Percentiles rank a stretch among this genome's conserved stretches.
These are phyloP conservation scores for Escovopsis sp. DNA, from an alignment of 2,329 filamentous ascomycete genomes.

Conservation along the genomic window DNA sequence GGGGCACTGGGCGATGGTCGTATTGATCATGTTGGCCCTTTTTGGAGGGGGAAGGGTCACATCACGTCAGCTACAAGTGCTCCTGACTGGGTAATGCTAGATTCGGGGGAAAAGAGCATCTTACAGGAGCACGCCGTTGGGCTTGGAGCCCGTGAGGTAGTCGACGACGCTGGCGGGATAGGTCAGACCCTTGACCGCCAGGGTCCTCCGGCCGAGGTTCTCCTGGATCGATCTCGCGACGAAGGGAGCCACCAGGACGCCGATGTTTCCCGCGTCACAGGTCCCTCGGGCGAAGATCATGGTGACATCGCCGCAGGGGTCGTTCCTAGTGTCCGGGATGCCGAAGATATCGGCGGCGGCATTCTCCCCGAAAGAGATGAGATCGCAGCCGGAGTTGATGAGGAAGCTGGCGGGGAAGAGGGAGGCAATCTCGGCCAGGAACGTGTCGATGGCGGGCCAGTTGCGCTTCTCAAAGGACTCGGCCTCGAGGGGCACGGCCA, in stretches of 20 bases:
- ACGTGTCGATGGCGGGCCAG: conserved; percentile 5
- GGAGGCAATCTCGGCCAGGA: conserved; percentile 4
- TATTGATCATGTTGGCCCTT: conserved; percentile 19
- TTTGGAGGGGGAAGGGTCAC: neutral
- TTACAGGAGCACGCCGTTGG: conserved; percentile 12
- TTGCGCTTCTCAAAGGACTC: neutral
- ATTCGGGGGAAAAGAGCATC: neutral
- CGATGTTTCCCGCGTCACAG: conserved; percentile 17
- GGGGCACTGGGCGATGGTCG: conserved; percentile 16
- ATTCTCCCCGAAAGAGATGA: conserved; percentile 6
- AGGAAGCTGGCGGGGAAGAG: conserved; percentile 7
- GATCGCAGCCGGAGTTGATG: conserved; percentile 6
- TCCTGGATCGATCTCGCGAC: conserved; percentile 12
- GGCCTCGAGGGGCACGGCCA: conserved; percentile 4
- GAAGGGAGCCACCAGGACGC: conserved; percentile 14
- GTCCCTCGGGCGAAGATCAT: conserved; percentile 17
- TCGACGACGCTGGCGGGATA: conserved; percentile 15
- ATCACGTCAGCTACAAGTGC: too few species aligned
- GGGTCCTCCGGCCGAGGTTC: conserved; percentile 4
- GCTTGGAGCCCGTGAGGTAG: conserved; percentile 11
- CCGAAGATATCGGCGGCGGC: conserved; percentile 5
- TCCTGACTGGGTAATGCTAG: neutral
- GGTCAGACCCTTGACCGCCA: conserved; percentile 14
- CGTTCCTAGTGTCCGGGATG: conserved; percentile 6
- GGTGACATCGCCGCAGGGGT: conserved; percentile 13